These are phyloP conservation scores for Fraxinus xanthoxyloides DNA, from an alignment of 305 asterid genomes.

Conservation along the genomic window DNA sequence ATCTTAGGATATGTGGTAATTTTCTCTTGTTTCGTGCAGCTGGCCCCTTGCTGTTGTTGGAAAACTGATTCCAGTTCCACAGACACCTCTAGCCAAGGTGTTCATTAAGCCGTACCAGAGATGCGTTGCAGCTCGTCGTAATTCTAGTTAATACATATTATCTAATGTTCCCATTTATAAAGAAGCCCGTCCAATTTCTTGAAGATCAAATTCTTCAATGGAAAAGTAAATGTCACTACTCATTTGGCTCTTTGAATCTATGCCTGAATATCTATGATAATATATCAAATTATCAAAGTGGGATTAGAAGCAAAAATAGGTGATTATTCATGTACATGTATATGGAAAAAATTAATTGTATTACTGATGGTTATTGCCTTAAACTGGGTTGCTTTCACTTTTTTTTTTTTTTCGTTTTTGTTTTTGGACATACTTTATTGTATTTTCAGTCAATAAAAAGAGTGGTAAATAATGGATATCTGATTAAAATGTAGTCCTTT, in stretches of 20 bases:
- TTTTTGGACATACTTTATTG: not conserved
- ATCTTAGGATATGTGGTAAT: not conserved
- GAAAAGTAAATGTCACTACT: not conserved
- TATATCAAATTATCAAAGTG: not conserved
- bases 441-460: not conserved
- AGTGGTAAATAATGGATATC: not conserved
- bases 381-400: not conserved
- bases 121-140: conserved; percentile 47
- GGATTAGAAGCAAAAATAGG: not conserved
- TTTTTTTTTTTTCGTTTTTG: too few species aligned
- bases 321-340: not conserved
- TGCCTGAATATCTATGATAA: not conserved
- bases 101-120: conserved; percentile 65
- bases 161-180: not conserved
- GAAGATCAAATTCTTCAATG: not conserved
- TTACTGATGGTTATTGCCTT: not conserved
- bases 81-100: conserved; percentile 75
- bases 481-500: not conserved
- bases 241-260: not conserved
- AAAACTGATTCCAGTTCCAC: conserved; percentile 77
- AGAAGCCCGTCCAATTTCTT: not conserved
- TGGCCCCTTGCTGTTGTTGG: conserved; percentile 92
- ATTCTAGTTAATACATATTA: not conserved
- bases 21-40: conserved; percentile 39
- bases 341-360: not conserved